A percentile compares a stretch with the other conserved stretches of the same genome.
These are phyloP conservation scores for Insectozyma bohioensis DNA, from an alignment of 1,139 yeast genomes.

Conservation along the genomic window DNA sequence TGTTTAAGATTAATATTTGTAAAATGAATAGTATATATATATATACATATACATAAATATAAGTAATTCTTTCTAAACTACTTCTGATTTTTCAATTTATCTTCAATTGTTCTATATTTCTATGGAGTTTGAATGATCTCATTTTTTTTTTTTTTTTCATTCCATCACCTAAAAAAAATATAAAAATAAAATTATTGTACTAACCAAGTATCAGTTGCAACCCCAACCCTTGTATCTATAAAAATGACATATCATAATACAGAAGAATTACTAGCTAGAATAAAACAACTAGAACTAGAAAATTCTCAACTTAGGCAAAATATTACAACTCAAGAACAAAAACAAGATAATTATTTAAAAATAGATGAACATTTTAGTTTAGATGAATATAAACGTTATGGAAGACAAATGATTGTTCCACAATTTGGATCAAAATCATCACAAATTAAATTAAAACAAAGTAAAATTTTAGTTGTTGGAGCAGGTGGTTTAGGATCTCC, in stretches of 20 bases:
- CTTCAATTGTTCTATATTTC: no score
- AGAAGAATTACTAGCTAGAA: constrained; percentile 22
- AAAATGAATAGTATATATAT: no score
- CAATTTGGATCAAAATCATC: constrained; percentile 55
- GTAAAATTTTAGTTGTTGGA: constrained; percentile 78
- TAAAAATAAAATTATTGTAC: no score
- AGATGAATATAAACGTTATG: constrained; percentile 81
- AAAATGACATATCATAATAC: constrained; percentile 12
- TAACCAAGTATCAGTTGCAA: no score
- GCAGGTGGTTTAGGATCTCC: constrained; percentile 99
- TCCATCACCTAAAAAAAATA: no score
- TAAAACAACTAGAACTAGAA: constrained; percentile 24
- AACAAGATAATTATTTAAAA: constrained; percentile 1
- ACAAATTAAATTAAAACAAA: constrained; percentile 56
- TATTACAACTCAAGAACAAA: background rate
- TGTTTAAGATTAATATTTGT: no score
- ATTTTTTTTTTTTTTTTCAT: no score
- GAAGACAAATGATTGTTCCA: constrained; percentile 94
- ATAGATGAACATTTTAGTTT: constrained; percentile 25
- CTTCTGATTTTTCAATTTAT: no score
- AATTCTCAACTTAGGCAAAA: constrained; percentile 18
- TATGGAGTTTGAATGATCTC: no score
- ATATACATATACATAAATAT: no score
- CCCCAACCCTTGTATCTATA: no score
- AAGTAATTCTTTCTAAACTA: no score